Evolutionary conservation across 2,329 filamentous ascomycete genomes (phyloP), one percentile per base, ranked within the genome.

Genomic region (Hymenoscyphus salicellus): DNA sequence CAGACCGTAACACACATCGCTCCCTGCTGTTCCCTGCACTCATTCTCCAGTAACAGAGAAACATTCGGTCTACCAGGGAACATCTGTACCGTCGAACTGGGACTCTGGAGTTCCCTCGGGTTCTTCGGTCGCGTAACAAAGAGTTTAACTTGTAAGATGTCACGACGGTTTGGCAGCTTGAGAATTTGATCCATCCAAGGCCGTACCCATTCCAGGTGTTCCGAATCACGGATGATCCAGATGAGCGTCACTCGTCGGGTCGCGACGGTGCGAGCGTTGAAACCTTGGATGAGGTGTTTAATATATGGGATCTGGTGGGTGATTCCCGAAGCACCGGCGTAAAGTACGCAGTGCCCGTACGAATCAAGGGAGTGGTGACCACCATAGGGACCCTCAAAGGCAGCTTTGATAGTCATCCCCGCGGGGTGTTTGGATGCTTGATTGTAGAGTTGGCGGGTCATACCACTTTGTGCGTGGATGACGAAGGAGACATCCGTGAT

Each of bases 301-400:
- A 97, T 84, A 76, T 96, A 96, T 38, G 93, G 91, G 33, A 98
- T 86, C 76, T 96, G 93, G 77, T 98, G 94, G 0, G 94, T 97
- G 78, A 99, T 98, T 67, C 95, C 95, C 5, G 95, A 93, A 64
- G 94, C 92, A 63, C 93, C 93, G 14, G 94, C 93, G 75, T 97
- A 93, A 63, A 99, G 88, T 68, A 99, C 86, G 55, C 89, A 88
- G 55, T 96, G 95, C 46, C 95, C 94, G 77, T 97, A 98, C 7
- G 93, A 97, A 77, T 93, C 89, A 69, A 98, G 88, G 66, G 87
- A 88, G 78, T 97, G 90, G 74, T 92, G 89, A 52, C 89, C 89
- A 4, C 87, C 89, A 75, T 98, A 98, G 0, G 95, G 94, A 0
- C 95, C 95, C 79, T 98, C 95, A 66, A 96, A 86, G 64, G 91